Conservation (phyloP, 2,329 filamentous ascomycete species). For the Pseudocercospora fuligena region DNA sequence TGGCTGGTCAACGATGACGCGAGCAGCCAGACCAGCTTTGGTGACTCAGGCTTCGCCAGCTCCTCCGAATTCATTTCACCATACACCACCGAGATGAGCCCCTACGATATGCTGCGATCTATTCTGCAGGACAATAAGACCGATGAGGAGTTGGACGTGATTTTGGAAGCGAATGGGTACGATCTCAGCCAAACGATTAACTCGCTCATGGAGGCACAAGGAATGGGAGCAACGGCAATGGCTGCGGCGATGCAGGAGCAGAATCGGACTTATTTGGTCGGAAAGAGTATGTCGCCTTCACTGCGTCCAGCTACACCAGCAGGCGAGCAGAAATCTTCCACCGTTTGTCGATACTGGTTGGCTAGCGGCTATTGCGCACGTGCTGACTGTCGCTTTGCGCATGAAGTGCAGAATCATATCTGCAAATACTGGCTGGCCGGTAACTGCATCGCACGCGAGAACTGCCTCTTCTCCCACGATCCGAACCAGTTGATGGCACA, state of each 20-base stretch:
- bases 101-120: conserved; percentile 95
- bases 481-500: conserved; percentile 84
- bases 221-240: conserved; percentile 49
- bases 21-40: conserved; percentile 78
- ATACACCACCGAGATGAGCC: conserved; percentile 86
- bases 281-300: conserved; percentile 81
- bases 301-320: conserved; percentile 76
- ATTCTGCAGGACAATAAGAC: conserved; percentile 87
- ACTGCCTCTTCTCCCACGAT: conserved; percentile 97
- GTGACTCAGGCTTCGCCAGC: conserved; percentile 73
- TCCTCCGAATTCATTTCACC: conserved; percentile 76
- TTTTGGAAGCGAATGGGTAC: conserved; percentile 85
- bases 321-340: conserved; percentile 76
- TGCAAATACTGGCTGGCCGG: conserved; percentile 99
- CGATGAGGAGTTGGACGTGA: conserved; percentile 93
- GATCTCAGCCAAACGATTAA: conserved; percentile 91
- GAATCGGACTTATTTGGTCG: conserved; percentile 73
- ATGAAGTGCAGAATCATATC: conserved; percentile 91
- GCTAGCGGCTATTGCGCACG: conserved; percentile 94
- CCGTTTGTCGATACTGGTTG: conserved; percentile 97
- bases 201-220: conserved; percentile 79
- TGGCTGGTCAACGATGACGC: conserved; percentile 89
- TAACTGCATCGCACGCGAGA: conserved; percentile 89
- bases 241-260: conserved; percentile 38
- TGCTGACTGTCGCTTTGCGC: conserved; percentile 95